phyloP scores from a whole-genome alignment of 2,329 filamentous ascomycete genomes.

The Fusarium lateritium region DNA sequence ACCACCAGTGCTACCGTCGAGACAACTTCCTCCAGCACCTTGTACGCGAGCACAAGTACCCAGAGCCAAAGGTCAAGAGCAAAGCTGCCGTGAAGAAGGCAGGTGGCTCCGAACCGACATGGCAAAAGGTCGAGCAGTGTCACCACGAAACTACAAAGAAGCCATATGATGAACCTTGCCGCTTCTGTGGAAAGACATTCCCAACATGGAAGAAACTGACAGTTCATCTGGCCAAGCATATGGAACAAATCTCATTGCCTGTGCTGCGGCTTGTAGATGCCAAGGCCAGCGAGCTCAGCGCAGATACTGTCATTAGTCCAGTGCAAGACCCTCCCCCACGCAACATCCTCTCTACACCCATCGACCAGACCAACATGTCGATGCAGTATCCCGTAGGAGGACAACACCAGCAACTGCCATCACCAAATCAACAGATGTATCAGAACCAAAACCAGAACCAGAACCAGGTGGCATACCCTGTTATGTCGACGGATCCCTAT shows the following conservation, averaged over 20 bases:
- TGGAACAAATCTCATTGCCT: slow-evolving; percentile 91
- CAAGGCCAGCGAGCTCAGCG: slow-evolving; percentile 63
- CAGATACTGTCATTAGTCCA: slow-evolving; percentile 77
- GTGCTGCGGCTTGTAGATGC: slow-evolving; percentile 74
- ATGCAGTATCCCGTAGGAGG: slow-evolving; percentile 40
- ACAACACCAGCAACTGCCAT: slow-evolving; percentile 42
- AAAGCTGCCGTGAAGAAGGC: slow-evolving; percentile 76
- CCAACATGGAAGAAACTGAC: slow-evolving; percentile 93
- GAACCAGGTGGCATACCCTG: slow-evolving; percentile 47
- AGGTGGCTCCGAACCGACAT: slow-evolving; percentile 74
- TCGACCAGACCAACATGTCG: slow-evolving; percentile 41
- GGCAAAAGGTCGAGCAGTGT: slow-evolving; percentile 83
- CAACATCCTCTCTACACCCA: slow-evolving; percentile 48
- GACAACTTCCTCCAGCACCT: slow-evolving; percentile 96
- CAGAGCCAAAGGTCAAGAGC: slow-evolving; percentile 84
- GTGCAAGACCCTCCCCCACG: slow-evolving; percentile 67
- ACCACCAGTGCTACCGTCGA: slow-evolving; percentile 86
- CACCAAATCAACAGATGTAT: slow-evolving; percentile 42
- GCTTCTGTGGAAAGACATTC: slow-evolving; percentile 87
- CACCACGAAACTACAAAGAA: slow-evolving; percentile 76
- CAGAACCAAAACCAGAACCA: slow-evolving; percentile 34
- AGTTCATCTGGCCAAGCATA: slow-evolving; percentile 93
- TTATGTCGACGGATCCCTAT: slow-evolving; percentile 48
- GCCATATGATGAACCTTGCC: slow-evolving; percentile 84
- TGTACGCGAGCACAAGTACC: slow-evolving; percentile 89